phyloP scores from a whole-genome alignment of 352 stramenopile species.

The Phytophthora ramorum region DNA sequence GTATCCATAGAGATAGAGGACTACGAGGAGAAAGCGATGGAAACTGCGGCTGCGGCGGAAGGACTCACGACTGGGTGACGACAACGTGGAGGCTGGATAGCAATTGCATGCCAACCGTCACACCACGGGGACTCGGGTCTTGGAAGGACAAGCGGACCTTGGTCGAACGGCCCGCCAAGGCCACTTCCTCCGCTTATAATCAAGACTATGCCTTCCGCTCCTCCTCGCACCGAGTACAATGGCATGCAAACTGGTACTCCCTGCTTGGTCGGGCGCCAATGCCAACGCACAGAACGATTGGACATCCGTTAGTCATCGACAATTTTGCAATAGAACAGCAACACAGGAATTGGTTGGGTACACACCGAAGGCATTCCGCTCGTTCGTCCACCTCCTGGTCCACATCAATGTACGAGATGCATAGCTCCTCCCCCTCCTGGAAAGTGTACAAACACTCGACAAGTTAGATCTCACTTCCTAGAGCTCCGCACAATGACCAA shows the following conservation, averaged over 20 bases:
- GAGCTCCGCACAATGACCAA: background rate
- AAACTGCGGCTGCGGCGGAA: slow-evolving; percentile 4
- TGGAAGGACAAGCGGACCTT: slow-evolving; percentile 7
- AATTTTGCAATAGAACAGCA: background rate
- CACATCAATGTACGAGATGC: slow-evolving; percentile 96
- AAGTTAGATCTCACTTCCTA: background rate
- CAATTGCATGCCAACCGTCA: background rate
- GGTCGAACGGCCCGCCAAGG: slow-evolving; percentile 3
- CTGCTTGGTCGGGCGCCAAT: slow-evolving; percentile 38
- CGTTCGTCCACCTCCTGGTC: slow-evolving; percentile 82
- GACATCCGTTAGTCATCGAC: slow-evolving; percentile 21
- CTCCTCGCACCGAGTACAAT: slow-evolving; percentile 69
- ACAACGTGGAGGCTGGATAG: too few species aligned
- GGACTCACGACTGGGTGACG: slow-evolving; percentile 1
- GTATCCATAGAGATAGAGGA: too few species aligned
- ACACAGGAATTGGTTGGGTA: slow-evolving; percentile 2
- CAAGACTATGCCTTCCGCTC: slow-evolving; percentile 60
- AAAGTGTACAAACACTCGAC: slow-evolving; percentile 18
- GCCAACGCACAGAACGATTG: slow-evolving; percentile 14
- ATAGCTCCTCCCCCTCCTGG: slow-evolving; percentile 92
- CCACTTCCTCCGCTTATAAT: slow-evolving; percentile 13
- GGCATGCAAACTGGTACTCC: slow-evolving; percentile 85
- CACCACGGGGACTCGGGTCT: slow-evolving; percentile 3
- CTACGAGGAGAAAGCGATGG: slow-evolving; percentile 1
- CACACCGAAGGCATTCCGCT: slow-evolving; percentile 75